Evolutionary conservation across 73 alveolate species (phyloP), one percentile per base, ranked within the genome.

Genomic region (Diophrys appendiculata): DNA sequence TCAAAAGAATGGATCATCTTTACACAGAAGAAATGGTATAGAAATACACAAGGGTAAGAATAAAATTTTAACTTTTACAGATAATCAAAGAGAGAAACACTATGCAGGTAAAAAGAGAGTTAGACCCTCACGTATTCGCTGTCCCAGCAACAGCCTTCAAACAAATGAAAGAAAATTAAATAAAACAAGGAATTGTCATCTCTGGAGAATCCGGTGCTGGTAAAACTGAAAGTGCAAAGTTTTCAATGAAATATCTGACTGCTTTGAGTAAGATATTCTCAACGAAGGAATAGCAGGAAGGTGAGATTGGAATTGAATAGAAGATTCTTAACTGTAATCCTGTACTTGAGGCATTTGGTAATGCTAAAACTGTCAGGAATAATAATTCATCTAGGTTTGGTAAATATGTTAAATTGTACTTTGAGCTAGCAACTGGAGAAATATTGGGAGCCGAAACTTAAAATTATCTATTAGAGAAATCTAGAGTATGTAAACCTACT

Each of bases 201-300:
- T 82, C 98, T 56, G 99, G 99, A 0, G 99, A 98, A 83, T 88
- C 98, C 26, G 99, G 99, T 30, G 99, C 99, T 25, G 99, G 99
- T 8, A 98, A 98, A 89, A 98, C 99, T 23, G 99, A 98, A 80
- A 93, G 98, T 73, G 99, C 99, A 2, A 98, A 97, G 84, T 78
- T 86, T 67, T 93, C 98, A 34, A 95, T 97, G 99, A 91, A 91
- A 86, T 90, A 94, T 54, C 84, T 92, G 77, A 89, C 98, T 8
- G 74, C 89, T 35, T 82, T 79, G 34, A 76, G 90, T 33, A 32
- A 83, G 30, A 33, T 83, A 29, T 75, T 26, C 27, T 43, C 72
- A 22, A 35, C 70, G 22, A 78, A 83, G 54, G 76, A 80, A 68
- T 28, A 74, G 55, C 78, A 56, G 52, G 80, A 71, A 65, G 83